phyloP scores from a whole-genome alignment of 805 yeast genomes.

The Ogataea glucozyma region DNA sequence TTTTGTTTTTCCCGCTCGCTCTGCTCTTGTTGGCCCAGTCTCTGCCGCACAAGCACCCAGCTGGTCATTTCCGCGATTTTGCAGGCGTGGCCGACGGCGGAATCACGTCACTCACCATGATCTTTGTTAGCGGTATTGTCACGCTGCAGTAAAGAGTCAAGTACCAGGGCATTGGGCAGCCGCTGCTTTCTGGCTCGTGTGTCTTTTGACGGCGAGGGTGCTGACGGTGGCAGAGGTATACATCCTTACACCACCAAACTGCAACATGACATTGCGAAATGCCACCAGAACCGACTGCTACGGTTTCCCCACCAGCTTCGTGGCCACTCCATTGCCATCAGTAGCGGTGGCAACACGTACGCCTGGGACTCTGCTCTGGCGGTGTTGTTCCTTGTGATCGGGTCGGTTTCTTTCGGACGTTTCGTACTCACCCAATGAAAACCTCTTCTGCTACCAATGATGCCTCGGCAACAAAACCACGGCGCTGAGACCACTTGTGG shows the following conservation, averaged over 20 bases:
- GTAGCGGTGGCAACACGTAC: constrained; percentile 63
- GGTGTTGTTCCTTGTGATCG: constrained; percentile 44
- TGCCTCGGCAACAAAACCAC: constrained; percentile 52
- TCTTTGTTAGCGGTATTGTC: constrained; percentile 54
- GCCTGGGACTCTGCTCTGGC: constrained; percentile 52
- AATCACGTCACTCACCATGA: constrained; percentile 50
- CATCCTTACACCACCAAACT: constrained; percentile 39
- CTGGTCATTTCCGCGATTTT: constrained; percentile 54
- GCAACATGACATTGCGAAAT: constrained; percentile 37
- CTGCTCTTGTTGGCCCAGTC: constrained; percentile 45
- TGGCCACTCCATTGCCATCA: constrained; percentile 49
- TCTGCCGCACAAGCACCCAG: constrained; percentile 49
- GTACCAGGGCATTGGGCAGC: constrained; percentile 61
- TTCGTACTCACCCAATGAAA: constrained; percentile 55
- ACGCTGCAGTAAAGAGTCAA: constrained; percentile 55
- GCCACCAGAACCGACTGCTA: constrained; percentile 50
- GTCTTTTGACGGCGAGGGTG: constrained; percentile 43
- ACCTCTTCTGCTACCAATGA: constrained; percentile 51
- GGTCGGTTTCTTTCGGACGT: constrained; percentile 40
- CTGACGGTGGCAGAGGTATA: constrained; percentile 32
- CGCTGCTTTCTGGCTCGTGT: constrained; percentile 49
- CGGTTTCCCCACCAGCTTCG: constrained; percentile 51
- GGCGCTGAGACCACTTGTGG: constrained; percentile 50
- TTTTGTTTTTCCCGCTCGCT: constrained; percentile 41
- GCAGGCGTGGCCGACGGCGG: constrained; percentile 62